Evolutionary conservation across 306 rosid species (phyloP), one percentile per base, ranked within the genome.

Genomic region (Prunus padus): DNA sequence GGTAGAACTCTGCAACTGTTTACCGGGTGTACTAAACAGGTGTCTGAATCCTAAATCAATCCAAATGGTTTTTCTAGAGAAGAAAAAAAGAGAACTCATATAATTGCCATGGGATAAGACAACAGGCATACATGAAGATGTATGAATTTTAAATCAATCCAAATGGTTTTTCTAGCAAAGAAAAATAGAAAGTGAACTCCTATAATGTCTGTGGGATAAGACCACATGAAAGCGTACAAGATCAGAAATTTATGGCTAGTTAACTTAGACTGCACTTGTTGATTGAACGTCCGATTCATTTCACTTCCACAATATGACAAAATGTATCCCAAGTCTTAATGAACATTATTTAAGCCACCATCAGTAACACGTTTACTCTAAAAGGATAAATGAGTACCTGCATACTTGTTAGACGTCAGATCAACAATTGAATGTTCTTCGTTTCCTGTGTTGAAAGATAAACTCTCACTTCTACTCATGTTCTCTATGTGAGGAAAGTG

Each of bases 321-420:
- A 28, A 20, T 42, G 12, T 56, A 73, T 18, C 73, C 52, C 44
- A 62, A 30, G 23, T 72, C 45, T 28, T 40, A 40, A 19, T 23
- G n/a, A 23, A 74, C 46, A 16, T 25, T 18, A 22, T 46, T 46
- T 46, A 46, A 46, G 50, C 50, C 50, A 46, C 50, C 50, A 46
- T 10, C 50, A 46, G 14, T 14, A 12, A 46, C 50, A 10, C 15
- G 2, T 46, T 46, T 46, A 12, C 50, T 46, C 50, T 46, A 11
- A 46, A 46, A 46, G 50, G 50, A 46, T 10, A 11, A 46, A 46
- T 46, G 50, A 46, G 71, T 88, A 95, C 99, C 99, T 89, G 98
- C 99, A 82, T 96, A 90, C 87, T 96, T 92, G 85, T 96, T 96
- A 68, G 96, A 96, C 42, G 99, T 96, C 79, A 96, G 92, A 88